Conservation (phyloP, 495 filamentous ascomycete species). For the Tuber brumale region DNA sequence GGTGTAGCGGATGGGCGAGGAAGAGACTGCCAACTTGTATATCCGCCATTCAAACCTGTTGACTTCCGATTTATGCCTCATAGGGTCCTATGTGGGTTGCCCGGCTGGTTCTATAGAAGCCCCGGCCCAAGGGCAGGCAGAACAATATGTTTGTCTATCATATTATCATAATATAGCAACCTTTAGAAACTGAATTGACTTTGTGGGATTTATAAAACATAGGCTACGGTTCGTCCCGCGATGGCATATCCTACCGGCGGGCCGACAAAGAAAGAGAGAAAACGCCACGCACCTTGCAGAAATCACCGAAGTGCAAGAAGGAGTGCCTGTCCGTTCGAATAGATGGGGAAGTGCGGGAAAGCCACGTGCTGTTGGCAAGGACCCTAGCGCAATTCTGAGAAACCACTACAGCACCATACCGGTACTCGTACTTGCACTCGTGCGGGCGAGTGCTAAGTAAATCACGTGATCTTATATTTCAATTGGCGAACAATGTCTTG, state of each 20-base stretch:
- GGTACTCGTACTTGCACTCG: too few relatives aligned
- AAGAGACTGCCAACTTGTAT: not conserved
- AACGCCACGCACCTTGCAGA: too few relatives aligned
- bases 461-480: too few relatives aligned
- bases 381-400: not conserved
- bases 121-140: not conserved
- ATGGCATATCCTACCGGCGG: not conserved
- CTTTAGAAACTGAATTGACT: not conserved
- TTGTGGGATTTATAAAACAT: not conserved
- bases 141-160: not conserved
- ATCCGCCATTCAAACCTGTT: not conserved
- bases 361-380: not conserved
- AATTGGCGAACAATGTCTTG: too few relatives aligned
- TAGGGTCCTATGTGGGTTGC: not conserved
- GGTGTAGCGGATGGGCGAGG: not conserved
- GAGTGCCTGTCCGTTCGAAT: not conserved
- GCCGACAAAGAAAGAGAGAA: too few relatives aligned
- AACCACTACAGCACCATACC: too few relatives aligned
- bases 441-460: too few relatives aligned
- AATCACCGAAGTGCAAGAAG: too few relatives aligned
- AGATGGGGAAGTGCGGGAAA: not conserved
- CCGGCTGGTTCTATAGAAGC: not conserved
- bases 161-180: too few relatives aligned
- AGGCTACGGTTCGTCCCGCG: not conserved
- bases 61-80: not conserved